Evolutionary conservation across 345 rosid genomes (phyloP).

Genomic region (Cochlearia excelsa): DNA sequence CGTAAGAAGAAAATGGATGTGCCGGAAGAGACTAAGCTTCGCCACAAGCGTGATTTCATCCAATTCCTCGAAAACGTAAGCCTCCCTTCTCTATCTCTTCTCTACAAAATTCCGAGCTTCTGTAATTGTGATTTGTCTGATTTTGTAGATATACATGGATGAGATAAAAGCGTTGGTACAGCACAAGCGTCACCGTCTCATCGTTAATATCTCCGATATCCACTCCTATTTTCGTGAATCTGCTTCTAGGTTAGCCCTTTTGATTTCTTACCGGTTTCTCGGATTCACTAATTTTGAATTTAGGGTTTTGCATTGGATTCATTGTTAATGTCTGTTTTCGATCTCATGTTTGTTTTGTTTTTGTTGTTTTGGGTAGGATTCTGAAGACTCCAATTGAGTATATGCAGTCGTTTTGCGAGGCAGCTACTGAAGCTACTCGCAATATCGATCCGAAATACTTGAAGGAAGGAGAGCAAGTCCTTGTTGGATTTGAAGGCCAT

Average conservation of each 20-base stretch:
- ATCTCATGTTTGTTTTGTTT: background rate
- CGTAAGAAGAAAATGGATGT: constrained; percentile 45
- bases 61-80: constrained; percentile 73
- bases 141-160: background rate
- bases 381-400: constrained; percentile 76
- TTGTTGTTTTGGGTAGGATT: constrained; percentile 47
- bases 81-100: background rate
- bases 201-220: constrained; percentile 85
- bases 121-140: background rate
- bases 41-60: constrained; percentile 74
- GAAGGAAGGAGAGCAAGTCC: constrained; percentile 81
- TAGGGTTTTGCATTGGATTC: background rate
- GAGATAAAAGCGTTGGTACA: constrained; percentile 60
- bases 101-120: background rate
- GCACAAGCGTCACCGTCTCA: constrained; percentile 88
- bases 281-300: background rate
- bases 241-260: constrained; percentile 49
- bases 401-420: constrained; percentile 89
- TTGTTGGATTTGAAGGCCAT: constrained; percentile 91
- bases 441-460: constrained; percentile 66
- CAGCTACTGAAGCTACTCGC: constrained; percentile 75
- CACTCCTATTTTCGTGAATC: constrained; percentile 60
- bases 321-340: background rate
- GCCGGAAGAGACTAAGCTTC: constrained; percentile 60
- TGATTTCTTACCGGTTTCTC: background rate